phyloP scores from a whole-genome alignment of 495 filamentous ascomycete species.

The Podospora fimiseda region DNA sequence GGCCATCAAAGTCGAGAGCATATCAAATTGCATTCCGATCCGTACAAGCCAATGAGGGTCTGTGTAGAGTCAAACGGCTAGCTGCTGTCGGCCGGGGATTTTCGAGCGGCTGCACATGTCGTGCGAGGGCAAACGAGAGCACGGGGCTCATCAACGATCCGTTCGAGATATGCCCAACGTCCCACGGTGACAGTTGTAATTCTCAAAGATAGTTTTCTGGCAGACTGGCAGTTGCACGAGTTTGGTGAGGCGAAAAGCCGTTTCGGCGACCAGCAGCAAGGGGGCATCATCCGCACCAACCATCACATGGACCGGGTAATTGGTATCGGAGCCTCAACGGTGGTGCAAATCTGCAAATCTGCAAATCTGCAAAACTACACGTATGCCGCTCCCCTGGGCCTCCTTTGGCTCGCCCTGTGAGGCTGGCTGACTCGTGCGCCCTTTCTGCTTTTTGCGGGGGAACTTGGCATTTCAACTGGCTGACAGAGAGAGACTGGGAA shows the following conservation, averaged over 20 bases:
- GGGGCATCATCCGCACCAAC: neutral
- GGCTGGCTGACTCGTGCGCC: too few species aligned
- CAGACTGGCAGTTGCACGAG: neutral
- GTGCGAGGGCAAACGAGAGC: slow-evolving; percentile 6
- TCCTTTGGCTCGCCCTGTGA: neutral
- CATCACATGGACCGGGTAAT: neutral
- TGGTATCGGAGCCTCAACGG: neutral
- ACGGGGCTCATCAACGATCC: neutral
- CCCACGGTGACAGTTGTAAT: neutral
- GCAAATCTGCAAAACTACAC: too few species aligned
- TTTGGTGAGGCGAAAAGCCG: neutral
- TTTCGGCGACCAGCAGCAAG: neutral
- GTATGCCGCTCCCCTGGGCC: neutral
- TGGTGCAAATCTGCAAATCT: neutral
- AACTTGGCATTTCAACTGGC: neutral
- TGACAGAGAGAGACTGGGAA: too few species aligned
- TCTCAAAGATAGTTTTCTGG: neutral
- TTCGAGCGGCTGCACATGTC: slow-evolving; percentile 7
- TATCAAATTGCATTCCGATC: neutral
- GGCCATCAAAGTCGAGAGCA: too few species aligned
- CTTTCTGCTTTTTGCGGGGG: neutral
- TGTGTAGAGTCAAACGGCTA: neutral
- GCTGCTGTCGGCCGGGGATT: neutral
- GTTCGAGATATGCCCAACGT: neutral
- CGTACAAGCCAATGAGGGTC: neutral